Base-by-base conservation (phyloP, 2,329 filamentous ascomycete species). In the Penicillium sp. region DNA sequence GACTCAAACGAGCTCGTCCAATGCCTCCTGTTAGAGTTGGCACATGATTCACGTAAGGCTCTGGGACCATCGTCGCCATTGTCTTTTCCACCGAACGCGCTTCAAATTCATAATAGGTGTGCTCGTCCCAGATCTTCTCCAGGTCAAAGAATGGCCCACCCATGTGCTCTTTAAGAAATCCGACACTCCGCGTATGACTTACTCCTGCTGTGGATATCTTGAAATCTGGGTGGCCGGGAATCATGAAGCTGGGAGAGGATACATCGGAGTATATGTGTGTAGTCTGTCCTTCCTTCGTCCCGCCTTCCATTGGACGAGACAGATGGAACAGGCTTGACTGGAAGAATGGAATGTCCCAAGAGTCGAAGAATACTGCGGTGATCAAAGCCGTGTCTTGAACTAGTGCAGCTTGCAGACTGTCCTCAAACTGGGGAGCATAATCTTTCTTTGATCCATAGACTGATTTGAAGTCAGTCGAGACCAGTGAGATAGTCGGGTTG, bases 31-130 rank as follows among this genome's bases (percentile, higher is more conserved):
- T 87, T 60, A 86, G 69, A 0, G 88, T 91, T 0, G 88, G 87
- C 2, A 91, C 79, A 68, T 92, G 87, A 68, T 92, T 92, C 1
- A 92, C 89, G 66, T 92, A 91, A 2, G 89, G 89, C 70, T 91
- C 85, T 47, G 86, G 80, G 2, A 91, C 88, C 89, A 92, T 92
- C 0, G 89, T 92, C n/a, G 79, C 80, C 89, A 92, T 92, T 0
- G 89, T 92, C 61, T 85, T 83, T 60, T 85, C 84, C 0, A 91
- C 88, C 2, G 84, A 84, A 11, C 88, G 81, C 54, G 86, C 84
- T 1, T 73, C 84, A 69, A 92, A 92, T 68, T 92, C 88, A 63
- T 82, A 88, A 43, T 81, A 80, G 0, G 87, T 89, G 69, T 93
- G 89, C 71, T 92, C 88, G 8, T 91, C 88, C 89, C 89, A 93